Conservation (phyloP, 148 eudicot genomes). For the Euryodendron excelsum region DNA sequence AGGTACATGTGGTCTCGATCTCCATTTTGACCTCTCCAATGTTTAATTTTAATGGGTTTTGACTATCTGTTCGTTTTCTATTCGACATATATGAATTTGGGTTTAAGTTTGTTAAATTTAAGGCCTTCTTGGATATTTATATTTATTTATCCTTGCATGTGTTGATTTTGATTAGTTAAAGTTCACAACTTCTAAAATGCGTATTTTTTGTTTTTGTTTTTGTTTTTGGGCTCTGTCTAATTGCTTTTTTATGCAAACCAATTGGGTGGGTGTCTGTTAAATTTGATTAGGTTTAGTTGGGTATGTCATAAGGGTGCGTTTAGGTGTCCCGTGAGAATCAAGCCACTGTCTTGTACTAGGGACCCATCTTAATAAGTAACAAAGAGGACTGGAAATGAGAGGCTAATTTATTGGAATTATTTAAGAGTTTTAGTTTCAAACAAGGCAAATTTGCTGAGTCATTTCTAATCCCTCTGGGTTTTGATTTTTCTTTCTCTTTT, state of each 20-base stretch:
- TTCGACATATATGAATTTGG: background rate
- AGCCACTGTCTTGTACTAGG: background rate
- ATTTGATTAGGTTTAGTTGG: background rate
- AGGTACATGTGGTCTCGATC: slow-evolving; percentile 12
- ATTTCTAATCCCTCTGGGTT: background rate
- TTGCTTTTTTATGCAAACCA: background rate
- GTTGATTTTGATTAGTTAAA: background rate
- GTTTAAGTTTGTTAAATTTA: no score
- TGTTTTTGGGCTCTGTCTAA: background rate
- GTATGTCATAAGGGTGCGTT: background rate
- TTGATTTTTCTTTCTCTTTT: background rate
- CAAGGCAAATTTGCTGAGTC: background rate
- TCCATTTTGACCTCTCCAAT: background rate
- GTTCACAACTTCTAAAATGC: background rate
- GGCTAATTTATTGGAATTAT: background rate
- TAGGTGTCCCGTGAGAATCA: background rate
- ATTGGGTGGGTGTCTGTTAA: background rate
- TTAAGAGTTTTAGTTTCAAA: background rate
- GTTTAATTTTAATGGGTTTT: background rate
- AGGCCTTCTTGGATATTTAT: background rate
- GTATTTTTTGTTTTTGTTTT: no score
- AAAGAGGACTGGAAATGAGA: background rate
- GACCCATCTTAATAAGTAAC: background rate
- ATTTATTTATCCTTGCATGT: background rate
- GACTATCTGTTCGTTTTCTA: background rate